Conservation (phyloP, 257 asterid species). For the Gentiana straminea region DNA sequence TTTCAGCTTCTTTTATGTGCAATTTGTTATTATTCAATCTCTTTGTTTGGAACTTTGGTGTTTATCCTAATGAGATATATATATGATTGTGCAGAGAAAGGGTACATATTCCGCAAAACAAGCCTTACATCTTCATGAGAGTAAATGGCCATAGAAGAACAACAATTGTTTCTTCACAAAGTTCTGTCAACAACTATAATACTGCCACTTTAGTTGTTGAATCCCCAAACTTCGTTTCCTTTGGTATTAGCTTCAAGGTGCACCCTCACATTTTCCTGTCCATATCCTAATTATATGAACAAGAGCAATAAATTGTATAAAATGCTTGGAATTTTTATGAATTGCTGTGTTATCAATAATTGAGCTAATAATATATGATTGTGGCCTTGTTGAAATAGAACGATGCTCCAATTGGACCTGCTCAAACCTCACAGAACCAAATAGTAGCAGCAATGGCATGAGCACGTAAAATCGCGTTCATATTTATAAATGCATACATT, state of each 20-base stretch:
- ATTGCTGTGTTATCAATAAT: too few relatives aligned
- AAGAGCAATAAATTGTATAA: too few relatives aligned
- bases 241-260: slow-evolving; percentile 80
- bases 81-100: slow-evolving; percentile 40
- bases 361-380: neutral
- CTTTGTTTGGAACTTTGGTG: too few relatives aligned
- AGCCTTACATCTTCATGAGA: slow-evolving; percentile 68
- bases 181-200: slow-evolving; percentile 29
- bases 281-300: too few relatives aligned
- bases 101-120: slow-evolving; percentile 43
- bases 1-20: too few relatives aligned
- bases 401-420: slow-evolving; percentile 31
- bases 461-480: slow-evolving; percentile 43
- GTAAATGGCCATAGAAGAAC: slow-evolving; percentile 67
- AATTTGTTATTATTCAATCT: too few relatives aligned
- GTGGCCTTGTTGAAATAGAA: slow-evolving; percentile 25
- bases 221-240: slow-evolving; percentile 68
- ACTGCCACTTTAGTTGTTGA: slow-evolving; percentile 59
- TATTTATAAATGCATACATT: slow-evolving; percentile 40
- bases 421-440: slow-evolving; percentile 24
- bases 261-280: too few relatives aligned
- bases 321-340: too few relatives aligned
- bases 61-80: too few relatives aligned
- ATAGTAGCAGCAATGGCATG: slow-evolving; percentile 67
- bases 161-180: slow-evolving; percentile 43